These are phyloP conservation scores for Diaporthe ampelina DNA, from an alignment of 2,329 filamentous ascomycete genomes.

Conservation along the genomic window DNA sequence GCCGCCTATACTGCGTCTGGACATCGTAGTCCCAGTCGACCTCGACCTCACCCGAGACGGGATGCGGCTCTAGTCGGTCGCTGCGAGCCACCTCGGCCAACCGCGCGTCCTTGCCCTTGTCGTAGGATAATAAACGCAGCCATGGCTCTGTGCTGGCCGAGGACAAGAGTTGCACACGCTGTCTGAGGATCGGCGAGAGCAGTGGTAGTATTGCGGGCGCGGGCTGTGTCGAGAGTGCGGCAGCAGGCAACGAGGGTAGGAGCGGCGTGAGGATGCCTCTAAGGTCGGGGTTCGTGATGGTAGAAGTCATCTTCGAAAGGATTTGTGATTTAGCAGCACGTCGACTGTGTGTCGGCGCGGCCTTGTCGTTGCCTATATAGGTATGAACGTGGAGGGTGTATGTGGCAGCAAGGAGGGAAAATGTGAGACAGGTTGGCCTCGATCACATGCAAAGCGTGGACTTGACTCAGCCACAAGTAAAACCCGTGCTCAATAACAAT, in stretches of 20 bases:
- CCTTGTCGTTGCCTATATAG: background rate
- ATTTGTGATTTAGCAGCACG: background rate
- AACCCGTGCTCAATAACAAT: background rate
- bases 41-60: constrained; percentile 84
- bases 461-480: constrained; percentile 6
- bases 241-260: constrained; percentile 71
- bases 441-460: constrained; percentile 37
- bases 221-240: constrained; percentile 70
- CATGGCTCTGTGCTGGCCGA: constrained; percentile 74
- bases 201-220: constrained; percentile 69
- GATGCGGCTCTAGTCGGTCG: constrained; percentile 81
- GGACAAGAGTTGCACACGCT: constrained; percentile 76
- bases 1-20: constrained; percentile 73
- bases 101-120: constrained; percentile 66
- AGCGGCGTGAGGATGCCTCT: constrained; percentile 67
- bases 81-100: constrained; percentile 73
- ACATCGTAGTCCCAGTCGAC: constrained; percentile 77
- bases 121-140: constrained; percentile 81
- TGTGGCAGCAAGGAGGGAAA: constrained; percentile 7
- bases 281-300: constrained; percentile 60
- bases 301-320: constrained; percentile 46
- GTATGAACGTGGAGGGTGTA: background rate
- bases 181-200: constrained; percentile 75
- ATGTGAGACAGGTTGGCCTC: constrained; percentile 23
- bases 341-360: background rate